Evolutionary conservation across 306 rosid genomes (phyloP).

Genomic region (Sphenostylis stenocarpa): DNA sequence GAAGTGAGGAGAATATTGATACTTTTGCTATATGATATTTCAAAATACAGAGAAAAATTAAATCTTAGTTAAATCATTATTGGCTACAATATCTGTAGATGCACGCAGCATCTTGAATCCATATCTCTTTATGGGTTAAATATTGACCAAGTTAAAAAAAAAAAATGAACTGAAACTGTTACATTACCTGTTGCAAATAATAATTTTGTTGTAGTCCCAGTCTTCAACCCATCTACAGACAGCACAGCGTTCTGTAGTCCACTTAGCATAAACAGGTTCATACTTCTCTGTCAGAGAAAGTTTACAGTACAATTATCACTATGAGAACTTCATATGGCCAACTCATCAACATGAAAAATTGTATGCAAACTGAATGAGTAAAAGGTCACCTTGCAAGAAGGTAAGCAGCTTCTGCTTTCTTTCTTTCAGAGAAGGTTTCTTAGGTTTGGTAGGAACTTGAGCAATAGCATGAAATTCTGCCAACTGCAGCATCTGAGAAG

Average conservation of each 20-base stretch:
- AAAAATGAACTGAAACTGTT: slow-evolving; percentile 9
- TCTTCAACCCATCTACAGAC: slow-evolving; percentile 99
- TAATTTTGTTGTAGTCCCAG: slow-evolving; percentile 98
- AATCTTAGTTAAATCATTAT: slow-evolving; percentile 1
- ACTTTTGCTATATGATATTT: slow-evolving; percentile 8
- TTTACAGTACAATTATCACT: slow-evolving; percentile 21
- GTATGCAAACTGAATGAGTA: slow-evolving; percentile 25
- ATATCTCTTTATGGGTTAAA: slow-evolving; percentile 3
- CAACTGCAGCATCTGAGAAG: slow-evolving; percentile 88
- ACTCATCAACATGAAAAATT: slow-evolving; percentile 24
- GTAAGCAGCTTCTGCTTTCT: slow-evolving; percentile 85
- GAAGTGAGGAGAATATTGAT: not conserved
- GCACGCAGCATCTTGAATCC: slow-evolving; percentile 13
- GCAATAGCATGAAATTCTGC: slow-evolving; percentile 90
- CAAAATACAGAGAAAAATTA: not conserved
- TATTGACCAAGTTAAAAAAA: slow-evolving; percentile 1
- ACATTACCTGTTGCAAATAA: slow-evolving; percentile 89
- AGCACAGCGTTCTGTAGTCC: slow-evolving; percentile 99
- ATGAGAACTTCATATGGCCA: slow-evolving; percentile 25
- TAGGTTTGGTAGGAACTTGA: slow-evolving; percentile 71
- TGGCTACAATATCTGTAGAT: not conserved
- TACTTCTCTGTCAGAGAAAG: slow-evolving; percentile 70
- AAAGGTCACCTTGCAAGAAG: slow-evolving; percentile 79
- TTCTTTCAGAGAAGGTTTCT: slow-evolving; percentile 83
- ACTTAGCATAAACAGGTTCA: slow-evolving; percentile 88